These are phyloP conservation scores for Cadophora gregata DNA, from an alignment of 2,329 filamentous ascomycete genomes.

Conservation along the genomic window DNA sequence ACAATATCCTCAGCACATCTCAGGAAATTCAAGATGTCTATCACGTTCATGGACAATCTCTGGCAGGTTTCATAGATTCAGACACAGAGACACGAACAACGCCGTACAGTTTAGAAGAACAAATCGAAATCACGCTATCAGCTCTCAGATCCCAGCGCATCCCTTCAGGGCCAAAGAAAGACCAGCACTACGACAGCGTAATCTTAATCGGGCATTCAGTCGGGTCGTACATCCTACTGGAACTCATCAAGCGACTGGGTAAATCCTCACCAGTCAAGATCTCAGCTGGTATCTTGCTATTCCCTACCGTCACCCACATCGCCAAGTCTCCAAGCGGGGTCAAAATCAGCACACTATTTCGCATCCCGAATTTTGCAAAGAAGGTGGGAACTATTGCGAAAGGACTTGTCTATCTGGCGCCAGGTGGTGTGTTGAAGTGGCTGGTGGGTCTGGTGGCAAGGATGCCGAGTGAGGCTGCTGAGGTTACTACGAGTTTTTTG, in stretches of 20 bases:
- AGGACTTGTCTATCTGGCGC: slow-evolving; percentile 50
- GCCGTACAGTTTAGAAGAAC: slow-evolving; percentile 56
- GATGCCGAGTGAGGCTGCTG: slow-evolving; percentile 56
- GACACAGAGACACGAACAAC: slow-evolving; percentile 51
- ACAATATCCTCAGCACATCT: slow-evolving; percentile 56
- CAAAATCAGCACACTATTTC: slow-evolving; percentile 53
- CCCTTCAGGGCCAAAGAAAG: slow-evolving; percentile 41
- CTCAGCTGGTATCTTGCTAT: slow-evolving; percentile 66
- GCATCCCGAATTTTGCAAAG: slow-evolving; percentile 42
- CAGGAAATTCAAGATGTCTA: slow-evolving; percentile 40
- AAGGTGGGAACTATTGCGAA: slow-evolving; percentile 35
- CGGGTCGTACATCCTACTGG: slow-evolving; percentile 73
- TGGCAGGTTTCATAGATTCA: slow-evolving; percentile 60
- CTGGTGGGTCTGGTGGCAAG: slow-evolving; percentile 52
- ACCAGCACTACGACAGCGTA: slow-evolving; percentile 59
- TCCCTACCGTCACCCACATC: slow-evolving; percentile 78
- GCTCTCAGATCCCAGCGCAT: slow-evolving; percentile 35
- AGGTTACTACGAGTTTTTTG: slow-evolving; percentile 59
- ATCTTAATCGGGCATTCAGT: slow-evolving; percentile 78
- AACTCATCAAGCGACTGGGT: slow-evolving; percentile 59
- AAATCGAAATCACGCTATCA: slow-evolving; percentile 49
- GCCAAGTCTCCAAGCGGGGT: slow-evolving; percentile 65
- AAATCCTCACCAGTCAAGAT: slow-evolving; percentile 30
- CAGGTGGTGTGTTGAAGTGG: slow-evolving; percentile 49
- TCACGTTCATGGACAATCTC: slow-evolving; percentile 63